These are phyloP conservation scores for Talaromyces nanjingensis DNA, from an alignment of 495 filamentous ascomycete species.

Conservation along the genomic window DNA sequence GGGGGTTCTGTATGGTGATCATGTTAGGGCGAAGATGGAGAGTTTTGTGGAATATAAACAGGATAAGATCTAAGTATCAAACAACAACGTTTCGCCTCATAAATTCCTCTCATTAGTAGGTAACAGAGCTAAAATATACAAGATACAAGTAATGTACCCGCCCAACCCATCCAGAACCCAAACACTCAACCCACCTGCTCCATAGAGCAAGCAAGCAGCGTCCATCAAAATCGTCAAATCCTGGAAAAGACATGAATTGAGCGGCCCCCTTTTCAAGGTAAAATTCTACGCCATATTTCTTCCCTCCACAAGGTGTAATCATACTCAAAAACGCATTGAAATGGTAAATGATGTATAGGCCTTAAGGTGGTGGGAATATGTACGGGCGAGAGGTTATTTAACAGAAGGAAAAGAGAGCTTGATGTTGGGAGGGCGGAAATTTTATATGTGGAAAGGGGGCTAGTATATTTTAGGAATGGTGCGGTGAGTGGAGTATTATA, in stretches of 20 bases:
- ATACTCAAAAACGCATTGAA: too few relatives aligned
- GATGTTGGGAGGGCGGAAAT: neutral
- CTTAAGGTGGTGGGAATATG: conserved; percentile 3
- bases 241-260: neutral
- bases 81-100: too few relatives aligned
- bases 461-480: neutral
- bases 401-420: neutral
- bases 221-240: neutral
- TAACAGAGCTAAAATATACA: too few relatives aligned
- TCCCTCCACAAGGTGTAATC: conserved; percentile 3
- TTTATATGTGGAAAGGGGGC: neutral
- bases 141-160: neutral
- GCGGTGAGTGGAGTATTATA: too few relatives aligned
- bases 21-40: conserved; percentile 40
- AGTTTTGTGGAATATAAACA: conserved; percentile 34
- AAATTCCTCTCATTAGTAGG: too few relatives aligned
- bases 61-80: neutral
- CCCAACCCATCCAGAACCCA: neutral
- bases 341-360: too few relatives aligned
- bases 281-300: conserved; percentile 1
- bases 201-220: neutral
- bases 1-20: conserved; percentile 35
- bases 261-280: neutral
- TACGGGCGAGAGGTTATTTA: neutral
- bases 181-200: neutral